A percentile compares a stretch with the other conserved stretches of the same genome.
Conservation (phyloP, 1,284 basidiomycete genomes). For the Apiotrichum veenhuisii region DNA sequence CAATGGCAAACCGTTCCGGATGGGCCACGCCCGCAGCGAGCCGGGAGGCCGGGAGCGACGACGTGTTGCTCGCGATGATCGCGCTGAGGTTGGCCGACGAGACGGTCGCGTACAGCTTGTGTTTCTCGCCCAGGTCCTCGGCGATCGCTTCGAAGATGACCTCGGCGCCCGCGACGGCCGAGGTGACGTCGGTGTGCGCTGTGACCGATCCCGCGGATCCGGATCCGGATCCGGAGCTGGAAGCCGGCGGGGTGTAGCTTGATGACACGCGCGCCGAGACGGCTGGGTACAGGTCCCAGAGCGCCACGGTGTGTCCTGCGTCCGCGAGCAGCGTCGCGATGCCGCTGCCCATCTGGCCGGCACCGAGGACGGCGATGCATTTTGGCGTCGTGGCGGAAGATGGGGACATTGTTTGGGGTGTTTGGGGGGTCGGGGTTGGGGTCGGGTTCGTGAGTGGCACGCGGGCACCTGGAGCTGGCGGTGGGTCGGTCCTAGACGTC, state of each 20-base stretch:
- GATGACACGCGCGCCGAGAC: background rate
- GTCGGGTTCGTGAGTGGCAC: too few relatives aligned
- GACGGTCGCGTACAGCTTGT: slow-evolving; percentile 4
- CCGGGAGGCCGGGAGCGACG: slow-evolving; percentile 2
- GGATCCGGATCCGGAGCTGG: too few relatives aligned
- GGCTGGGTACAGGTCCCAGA: slow-evolving; percentile 2
- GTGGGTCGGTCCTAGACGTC: too few relatives aligned
- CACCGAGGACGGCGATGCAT: slow-evolving; percentile 11
- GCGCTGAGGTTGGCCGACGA: slow-evolving; percentile 2
- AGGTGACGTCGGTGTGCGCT: slow-evolving; percentile 2
- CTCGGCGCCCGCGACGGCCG: slow-evolving; percentile 5
- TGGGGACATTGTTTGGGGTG: background rate
- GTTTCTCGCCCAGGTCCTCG: slow-evolving; percentile 10
- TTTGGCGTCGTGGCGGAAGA: background rate
- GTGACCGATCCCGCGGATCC: background rate
- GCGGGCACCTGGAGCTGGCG: too few relatives aligned
- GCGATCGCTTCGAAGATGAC: slow-evolving; percentile 16
- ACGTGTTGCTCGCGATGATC: slow-evolving; percentile 16
- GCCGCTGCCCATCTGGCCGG: slow-evolving; percentile 10
- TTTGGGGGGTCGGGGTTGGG: too few relatives aligned
- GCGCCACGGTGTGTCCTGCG: slow-evolving; percentile 6
- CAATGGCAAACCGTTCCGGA: slow-evolving; percentile 11
- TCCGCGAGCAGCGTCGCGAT: slow-evolving; percentile 11
- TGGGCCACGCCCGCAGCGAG: slow-evolving; percentile 1
- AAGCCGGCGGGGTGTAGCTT: too few relatives aligned